phyloP scores from a whole-genome alignment of 1,284 basidiomycete genomes.

The Spongispora temasekensis region DNA sequence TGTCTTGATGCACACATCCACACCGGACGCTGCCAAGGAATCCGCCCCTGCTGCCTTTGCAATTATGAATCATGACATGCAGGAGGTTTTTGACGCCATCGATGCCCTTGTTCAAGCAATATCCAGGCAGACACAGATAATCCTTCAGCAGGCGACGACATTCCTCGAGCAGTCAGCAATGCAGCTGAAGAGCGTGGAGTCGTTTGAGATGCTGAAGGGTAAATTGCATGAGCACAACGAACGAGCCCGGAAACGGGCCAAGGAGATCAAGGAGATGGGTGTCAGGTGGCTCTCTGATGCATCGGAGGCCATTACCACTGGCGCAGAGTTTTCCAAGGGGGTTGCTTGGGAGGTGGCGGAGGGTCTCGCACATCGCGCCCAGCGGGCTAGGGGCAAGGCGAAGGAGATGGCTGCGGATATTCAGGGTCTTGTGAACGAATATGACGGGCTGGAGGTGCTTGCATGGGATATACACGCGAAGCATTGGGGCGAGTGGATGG shows the following conservation, averaged over 20 bases:
- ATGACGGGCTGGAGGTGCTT: slow-evolving; percentile 17
- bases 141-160: slow-evolving; percentile 43
- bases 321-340: slow-evolving; percentile 47
- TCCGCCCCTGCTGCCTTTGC: slow-evolving; percentile 47
- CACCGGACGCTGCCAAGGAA: slow-evolving; percentile 45
- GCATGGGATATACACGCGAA: slow-evolving; percentile 19
- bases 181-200: slow-evolving; percentile 30
- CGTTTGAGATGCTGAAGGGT: slow-evolving; percentile 36
- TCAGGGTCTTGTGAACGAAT: slow-evolving; percentile 27
- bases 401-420: slow-evolving; percentile 35
- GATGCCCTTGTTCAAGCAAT: slow-evolving; percentile 60
- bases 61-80: slow-evolving; percentile 49
- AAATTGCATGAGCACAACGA: slow-evolving; percentile 53
- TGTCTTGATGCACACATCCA: slow-evolving; percentile 24
- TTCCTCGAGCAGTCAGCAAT: slow-evolving; percentile 50
- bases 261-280: slow-evolving; percentile 51
- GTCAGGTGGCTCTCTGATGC: slow-evolving; percentile 43
- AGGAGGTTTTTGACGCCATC: slow-evolving; percentile 60
- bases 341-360: slow-evolving; percentile 42
- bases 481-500: slow-evolving; percentile 27
- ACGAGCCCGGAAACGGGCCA: slow-evolving; percentile 57
- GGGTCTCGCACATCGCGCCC: slow-evolving; percentile 36
- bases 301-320: slow-evolving; percentile 40
- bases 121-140: slow-evolving; percentile 36
- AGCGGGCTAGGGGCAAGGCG: slow-evolving; percentile 53